A percentile compares a stretch with the other conserved stretches of the same genome.
Evolutionary conservation across 2,329 filamentous ascomycete species (phyloP).

Genomic region (Ambrosiella cleistominuta): DNA sequence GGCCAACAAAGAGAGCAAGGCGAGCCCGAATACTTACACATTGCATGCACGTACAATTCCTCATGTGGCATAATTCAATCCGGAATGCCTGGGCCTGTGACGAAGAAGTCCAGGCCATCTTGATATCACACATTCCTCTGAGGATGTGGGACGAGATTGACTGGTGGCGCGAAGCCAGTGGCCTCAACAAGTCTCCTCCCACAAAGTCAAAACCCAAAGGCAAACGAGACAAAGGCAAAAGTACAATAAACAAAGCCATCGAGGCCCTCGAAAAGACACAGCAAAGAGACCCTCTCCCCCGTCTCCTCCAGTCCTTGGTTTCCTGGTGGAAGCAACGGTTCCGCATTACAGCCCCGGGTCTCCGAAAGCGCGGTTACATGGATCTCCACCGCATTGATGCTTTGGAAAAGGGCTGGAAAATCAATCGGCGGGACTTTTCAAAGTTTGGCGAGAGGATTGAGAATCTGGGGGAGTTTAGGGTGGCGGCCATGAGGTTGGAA

Average conservation of each 20-base stretch:
- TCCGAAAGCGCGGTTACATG: constrained; percentile 85
- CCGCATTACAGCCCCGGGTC: constrained; percentile 53
- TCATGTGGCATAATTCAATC: constrained; percentile 79
- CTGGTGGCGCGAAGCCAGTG: constrained; percentile 53
- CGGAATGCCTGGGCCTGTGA: constrained; percentile 77
- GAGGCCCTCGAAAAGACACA: constrained; percentile 38
- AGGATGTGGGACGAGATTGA: constrained; percentile 56
- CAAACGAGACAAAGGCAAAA: constrained; percentile 23
- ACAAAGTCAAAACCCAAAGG: constrained; percentile 4
- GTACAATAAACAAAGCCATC: constrained; percentile 31
- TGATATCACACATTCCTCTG: constrained; percentile 55
- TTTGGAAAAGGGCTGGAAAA: constrained; percentile 52
- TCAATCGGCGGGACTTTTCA: constrained; percentile 41
- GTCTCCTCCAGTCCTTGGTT: constrained; percentile 57
- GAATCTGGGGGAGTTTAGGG: constrained; percentile 49
- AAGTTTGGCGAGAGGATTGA: constrained; percentile 61
- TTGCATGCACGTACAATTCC: constrained; percentile 69
- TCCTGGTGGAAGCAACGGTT: constrained; percentile 84
- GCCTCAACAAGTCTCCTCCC: constrained; percentile 27
- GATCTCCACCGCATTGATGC: constrained; percentile 55
- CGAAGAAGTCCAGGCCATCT: constrained; percentile 51
- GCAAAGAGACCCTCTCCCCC: constrained; percentile 49
- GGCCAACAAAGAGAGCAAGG: constrained; percentile 68
- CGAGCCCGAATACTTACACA: constrained; percentile 64
- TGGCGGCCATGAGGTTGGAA: constrained; percentile 47